Conservation (phyloP, 495 filamentous ascomycete genomes). For the Penicillium paradoxum region DNA sequence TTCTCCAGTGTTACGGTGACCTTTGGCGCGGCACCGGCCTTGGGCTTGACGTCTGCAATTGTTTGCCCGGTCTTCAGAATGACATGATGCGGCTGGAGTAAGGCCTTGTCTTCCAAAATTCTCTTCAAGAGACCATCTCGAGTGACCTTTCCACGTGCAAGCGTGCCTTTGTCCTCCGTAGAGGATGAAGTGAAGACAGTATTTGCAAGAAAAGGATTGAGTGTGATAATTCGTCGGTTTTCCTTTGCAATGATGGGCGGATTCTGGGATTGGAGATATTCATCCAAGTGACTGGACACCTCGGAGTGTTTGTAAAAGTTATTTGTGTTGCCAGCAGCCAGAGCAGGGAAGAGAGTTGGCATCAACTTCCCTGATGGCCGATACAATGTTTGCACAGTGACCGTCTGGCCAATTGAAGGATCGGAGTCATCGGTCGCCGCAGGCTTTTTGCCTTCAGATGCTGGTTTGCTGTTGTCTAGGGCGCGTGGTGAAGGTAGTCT, state of each 20-base stretch:
- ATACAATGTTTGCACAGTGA: constrained; percentile 51
- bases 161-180: constrained; percentile 50
- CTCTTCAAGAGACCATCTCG: constrained; percentile 61
- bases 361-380: constrained; percentile 52
- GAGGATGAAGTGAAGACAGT: constrained; percentile 50
- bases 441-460: constrained; percentile 37
- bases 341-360: constrained; percentile 49
- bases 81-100: constrained; percentile 47
- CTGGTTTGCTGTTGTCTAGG: constrained; percentile 28
- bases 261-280: constrained; percentile 48
- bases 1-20: constrained; percentile 57
- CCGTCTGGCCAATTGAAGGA: constrained; percentile 51
- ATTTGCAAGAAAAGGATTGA: constrained; percentile 61
- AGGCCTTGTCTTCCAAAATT: constrained; percentile 45
- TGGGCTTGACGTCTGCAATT: constrained; percentile 53
- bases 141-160: constrained; percentile 55
- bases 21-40: constrained; percentile 57
- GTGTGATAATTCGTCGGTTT: constrained; percentile 60
- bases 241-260: constrained; percentile 50
- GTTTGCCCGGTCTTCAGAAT: constrained; percentile 54
- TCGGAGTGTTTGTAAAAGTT: constrained; percentile 51
- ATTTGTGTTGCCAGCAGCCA: constrained; percentile 38
- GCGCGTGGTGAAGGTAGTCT: constrained; percentile 46
- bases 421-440: constrained; percentile 38
- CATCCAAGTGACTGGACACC: constrained; percentile 35